These are phyloP conservation scores for Ehretia macrophylla DNA, from an alignment of 257 asterid genomes.

Conservation along the genomic window DNA sequence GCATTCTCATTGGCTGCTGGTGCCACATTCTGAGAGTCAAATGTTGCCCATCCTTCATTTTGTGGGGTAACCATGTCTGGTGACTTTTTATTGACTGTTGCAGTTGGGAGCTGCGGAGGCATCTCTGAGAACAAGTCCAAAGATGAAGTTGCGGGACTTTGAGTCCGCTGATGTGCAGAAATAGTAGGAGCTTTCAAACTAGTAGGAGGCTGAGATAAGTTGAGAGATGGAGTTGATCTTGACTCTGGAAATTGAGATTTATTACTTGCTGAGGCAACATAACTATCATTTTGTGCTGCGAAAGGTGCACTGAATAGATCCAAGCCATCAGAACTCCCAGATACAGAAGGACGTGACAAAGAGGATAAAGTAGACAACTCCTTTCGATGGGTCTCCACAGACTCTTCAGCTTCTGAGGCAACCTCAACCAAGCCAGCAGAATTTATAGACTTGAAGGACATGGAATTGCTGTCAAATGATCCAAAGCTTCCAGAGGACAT, in stretches of 20 bases:
- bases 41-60: slow-evolving; percentile 54
- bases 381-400: slow-evolving; percentile 26
- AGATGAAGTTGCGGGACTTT: slow-evolving; percentile 31
- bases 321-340: slow-evolving; percentile 29
- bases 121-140: slow-evolving; percentile 40
- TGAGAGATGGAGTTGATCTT: slow-evolving; percentile 28
- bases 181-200: slow-evolving; percentile 31
- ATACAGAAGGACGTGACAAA: slow-evolving; percentile 23
- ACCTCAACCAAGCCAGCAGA: slow-evolving; percentile 23
- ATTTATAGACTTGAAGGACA: slow-evolving; percentile 28
- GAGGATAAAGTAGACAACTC: slow-evolving; percentile 28
- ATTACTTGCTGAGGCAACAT: slow-evolving; percentile 26
- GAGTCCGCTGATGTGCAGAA: slow-evolving; percentile 37
- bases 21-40: slow-evolving; percentile 41
- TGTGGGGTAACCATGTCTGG: slow-evolving; percentile 14
- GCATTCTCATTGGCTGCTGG: slow-evolving; percentile 29
- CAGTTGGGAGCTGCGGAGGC: slow-evolving; percentile 39
- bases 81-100: slow-evolving; percentile 21
- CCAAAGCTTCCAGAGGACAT: slow-evolving; percentile 64
- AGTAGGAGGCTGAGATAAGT: slow-evolving; percentile 40
- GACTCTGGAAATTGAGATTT: slow-evolving; percentile 38
- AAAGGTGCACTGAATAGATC: slow-evolving; percentile 50
- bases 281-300: slow-evolving; percentile 29
- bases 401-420: slow-evolving; percentile 35
- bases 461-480: slow-evolving; percentile 51